Percentiles rank a stretch among this genome's conserved stretches.
phyloP scores from a whole-genome alignment of 208 protist species.

The Phytomonas francai region DNA sequence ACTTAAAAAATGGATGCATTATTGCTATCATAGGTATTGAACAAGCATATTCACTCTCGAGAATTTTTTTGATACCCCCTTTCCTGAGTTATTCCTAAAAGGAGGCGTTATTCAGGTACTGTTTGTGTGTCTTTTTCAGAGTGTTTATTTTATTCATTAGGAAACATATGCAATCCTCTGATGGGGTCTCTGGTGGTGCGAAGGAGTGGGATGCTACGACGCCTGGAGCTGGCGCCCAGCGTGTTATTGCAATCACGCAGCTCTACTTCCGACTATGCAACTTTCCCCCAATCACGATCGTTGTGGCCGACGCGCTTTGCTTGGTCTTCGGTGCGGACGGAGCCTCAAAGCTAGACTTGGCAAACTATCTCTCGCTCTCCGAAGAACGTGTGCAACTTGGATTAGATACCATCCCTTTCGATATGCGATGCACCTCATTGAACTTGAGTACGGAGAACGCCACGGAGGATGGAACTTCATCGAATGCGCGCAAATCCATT shows the following conservation, averaged over 20 bases:
- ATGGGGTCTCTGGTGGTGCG: conserved; percentile 9
- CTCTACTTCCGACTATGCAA: conserved; percentile 76
- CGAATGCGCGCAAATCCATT: background rate
- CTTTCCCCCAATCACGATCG: conserved; percentile 43
- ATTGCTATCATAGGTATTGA: background rate
- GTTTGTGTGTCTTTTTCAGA: background rate
- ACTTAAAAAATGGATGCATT: background rate
- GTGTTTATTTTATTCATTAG: conserved; percentile 7
- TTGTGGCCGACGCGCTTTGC: conserved; percentile 65
- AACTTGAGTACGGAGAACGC: conserved; percentile 28
- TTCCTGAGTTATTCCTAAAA: background rate
- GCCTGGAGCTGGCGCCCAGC: conserved; percentile 64
- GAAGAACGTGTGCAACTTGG: conserved; percentile 39
- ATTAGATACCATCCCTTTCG: conserved; percentile 45
- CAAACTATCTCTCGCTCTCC: conserved; percentile 51
- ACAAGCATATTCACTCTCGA: background rate
- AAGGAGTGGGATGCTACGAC: conserved; percentile 45
- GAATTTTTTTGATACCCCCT: background rate
- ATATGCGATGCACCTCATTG: conserved; percentile 52
- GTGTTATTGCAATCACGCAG: conserved; percentile 52
- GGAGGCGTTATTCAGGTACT: background rate
- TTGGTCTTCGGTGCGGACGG: conserved; percentile 62
- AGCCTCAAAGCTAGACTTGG: conserved; percentile 57
- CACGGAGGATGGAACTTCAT: background rate
- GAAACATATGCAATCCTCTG: background rate